Percentiles rank a stretch among this genome's conserved stretches.
These are phyloP conservation scores for Cupressus sempervirens DNA, from an alignment of 75 land plant genomes.

Conservation along the genomic window DNA sequence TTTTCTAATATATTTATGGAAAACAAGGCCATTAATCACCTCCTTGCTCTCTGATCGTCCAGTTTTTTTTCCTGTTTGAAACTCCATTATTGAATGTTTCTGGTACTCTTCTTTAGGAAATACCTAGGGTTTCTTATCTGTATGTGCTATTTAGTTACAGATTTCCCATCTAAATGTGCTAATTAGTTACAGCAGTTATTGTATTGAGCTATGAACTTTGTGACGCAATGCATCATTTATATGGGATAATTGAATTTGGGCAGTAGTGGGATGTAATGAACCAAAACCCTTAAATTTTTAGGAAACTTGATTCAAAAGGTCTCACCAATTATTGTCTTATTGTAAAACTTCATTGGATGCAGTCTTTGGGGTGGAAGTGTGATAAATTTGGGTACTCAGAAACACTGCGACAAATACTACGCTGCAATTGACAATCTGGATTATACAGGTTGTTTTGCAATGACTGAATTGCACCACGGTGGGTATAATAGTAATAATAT, in stretches of 20 bases:
- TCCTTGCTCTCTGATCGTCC: not conserved
- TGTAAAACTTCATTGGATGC: conserved; percentile 18
- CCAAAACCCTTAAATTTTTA: not conserved
- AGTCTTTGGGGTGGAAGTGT: conserved; percentile 98
- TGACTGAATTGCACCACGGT: conserved; percentile 99
- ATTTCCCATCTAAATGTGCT: not conserved
- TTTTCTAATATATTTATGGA: not conserved
- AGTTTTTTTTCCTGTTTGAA: not conserved
- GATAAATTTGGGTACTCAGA: conserved; percentile 88
- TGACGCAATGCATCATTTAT: not conserved
- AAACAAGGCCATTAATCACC: not conserved
- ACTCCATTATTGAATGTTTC: not conserved
- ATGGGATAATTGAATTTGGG: not conserved
- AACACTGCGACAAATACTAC: conserved; percentile 82
- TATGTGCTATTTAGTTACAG: not conserved
- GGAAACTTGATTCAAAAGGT: not conserved
- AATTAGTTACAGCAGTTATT: not conserved
- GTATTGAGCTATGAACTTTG: not conserved
- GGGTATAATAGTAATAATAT: not conserved
- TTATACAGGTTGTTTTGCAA: conserved; percentile 95
- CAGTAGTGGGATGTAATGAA: not conserved
- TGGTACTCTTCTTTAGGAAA: not conserved
- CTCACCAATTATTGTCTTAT: conserved; percentile 7
- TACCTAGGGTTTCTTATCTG: not conserved
- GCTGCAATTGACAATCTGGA: conserved; percentile 76